Percentiles rank a stretch among this genome's conserved stretches.
Evolutionary conservation across 2,329 filamentous ascomycete genomes (phyloP).

Genomic region (Cyanodermella asteris): DNA sequence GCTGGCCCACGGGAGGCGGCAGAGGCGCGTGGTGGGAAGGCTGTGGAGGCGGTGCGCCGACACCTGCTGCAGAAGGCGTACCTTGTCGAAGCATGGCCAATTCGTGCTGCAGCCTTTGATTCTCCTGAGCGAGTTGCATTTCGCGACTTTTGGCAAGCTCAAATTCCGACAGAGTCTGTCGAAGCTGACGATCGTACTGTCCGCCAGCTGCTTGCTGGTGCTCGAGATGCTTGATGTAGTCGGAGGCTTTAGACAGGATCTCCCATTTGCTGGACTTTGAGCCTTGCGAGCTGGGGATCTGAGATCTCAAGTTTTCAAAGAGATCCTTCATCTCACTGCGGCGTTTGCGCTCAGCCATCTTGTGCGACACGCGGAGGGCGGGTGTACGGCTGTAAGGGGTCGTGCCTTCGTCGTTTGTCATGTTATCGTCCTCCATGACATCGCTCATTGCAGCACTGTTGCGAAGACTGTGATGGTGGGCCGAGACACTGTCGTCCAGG

Average conservation of each 20-base stretch:
- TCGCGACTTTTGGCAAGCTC: slow-evolving; percentile 15
- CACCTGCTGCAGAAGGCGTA: slow-evolving; percentile 9
- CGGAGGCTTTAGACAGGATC: slow-evolving; percentile 26
- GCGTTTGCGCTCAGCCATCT: slow-evolving; percentile 27
- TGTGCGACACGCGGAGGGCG: slow-evolving; percentile 27
- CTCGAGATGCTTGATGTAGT: slow-evolving; percentile 24
- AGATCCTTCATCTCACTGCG: slow-evolving; percentile 31
- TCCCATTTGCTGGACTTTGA: slow-evolving; percentile 32
- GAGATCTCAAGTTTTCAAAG: slow-evolving; percentile 23
- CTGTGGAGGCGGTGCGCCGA: slow-evolving; percentile 12
- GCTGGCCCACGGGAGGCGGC: slow-evolving; percentile 14
- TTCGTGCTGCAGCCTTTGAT: slow-evolving; percentile 8
- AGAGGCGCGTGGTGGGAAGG: slow-evolving; percentile 9
- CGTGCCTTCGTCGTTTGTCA: slow-evolving; percentile 15
- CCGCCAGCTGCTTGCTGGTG: slow-evolving; percentile 10
- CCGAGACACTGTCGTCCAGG: slow-evolving; percentile 17
- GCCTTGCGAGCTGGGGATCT: slow-evolving; percentile 23
- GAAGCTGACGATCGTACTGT: slow-evolving; percentile 11
- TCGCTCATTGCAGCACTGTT: too few relatives aligned
- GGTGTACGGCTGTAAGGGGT: slow-evolving; percentile 28
- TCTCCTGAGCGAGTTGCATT: slow-evolving; percentile 8
- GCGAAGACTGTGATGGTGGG: not conserved
- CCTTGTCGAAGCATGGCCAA: slow-evolving; percentile 9
- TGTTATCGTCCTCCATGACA: too few relatives aligned
- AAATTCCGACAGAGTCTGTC: slow-evolving; percentile 18